Evolutionary conservation across 2,329 filamentous ascomycete genomes (phyloP), one percentile per base, ranked within the genome.

Genomic region (Hymenoscyphus fraxineus): DNA sequence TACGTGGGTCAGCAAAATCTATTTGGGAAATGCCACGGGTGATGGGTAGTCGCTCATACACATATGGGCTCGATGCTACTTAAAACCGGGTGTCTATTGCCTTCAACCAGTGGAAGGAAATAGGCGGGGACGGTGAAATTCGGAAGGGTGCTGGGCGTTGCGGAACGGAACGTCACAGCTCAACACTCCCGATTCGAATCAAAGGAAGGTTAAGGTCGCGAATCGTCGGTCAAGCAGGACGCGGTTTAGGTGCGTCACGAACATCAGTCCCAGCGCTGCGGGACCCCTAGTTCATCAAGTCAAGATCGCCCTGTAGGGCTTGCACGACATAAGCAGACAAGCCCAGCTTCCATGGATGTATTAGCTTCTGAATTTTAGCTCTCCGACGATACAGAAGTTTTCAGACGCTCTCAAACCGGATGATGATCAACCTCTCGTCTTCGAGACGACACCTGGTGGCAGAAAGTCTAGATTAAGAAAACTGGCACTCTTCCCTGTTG

Each of bases 11-110:
- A 35, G 27, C 31, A 13, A 38, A 22, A 57, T 10, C 13, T 32
- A 35, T 57, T 19, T 51, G 35, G 66, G 66, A 66, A 67, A 67
- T 63, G 65, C 10, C 10, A 55, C 47, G 22, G 56, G 59, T 61
- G 41, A 59, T 57, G 57, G 57, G 27, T 59, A 59, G 32, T 39
- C 39, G 22, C 57, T 40, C 19, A 32, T 32, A 39, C 15, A 63
- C 19, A 55, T 32, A 40, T 51, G 19, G 22, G 32, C 39, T 58
- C 19, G 12, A 58, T 38, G 54, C 13, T 63, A 38, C 19, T 58
- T 32, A 22, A 58, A 41, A 39, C 39, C 19, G 22, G 16, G 41
- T 40, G 38, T 38, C 19, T 58, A 47, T 59, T 59, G 57, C 41
- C 38, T 57, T 66, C 61, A 56, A 64, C 39, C 64, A 56, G 27